A percentile compares a stretch with the other conserved stretches of the same genome.
These are phyloP conservation scores for Pestalotiopsis sp. DNA, from an alignment of 2,329 filamentous ascomycete species.

Conservation along the genomic window DNA sequence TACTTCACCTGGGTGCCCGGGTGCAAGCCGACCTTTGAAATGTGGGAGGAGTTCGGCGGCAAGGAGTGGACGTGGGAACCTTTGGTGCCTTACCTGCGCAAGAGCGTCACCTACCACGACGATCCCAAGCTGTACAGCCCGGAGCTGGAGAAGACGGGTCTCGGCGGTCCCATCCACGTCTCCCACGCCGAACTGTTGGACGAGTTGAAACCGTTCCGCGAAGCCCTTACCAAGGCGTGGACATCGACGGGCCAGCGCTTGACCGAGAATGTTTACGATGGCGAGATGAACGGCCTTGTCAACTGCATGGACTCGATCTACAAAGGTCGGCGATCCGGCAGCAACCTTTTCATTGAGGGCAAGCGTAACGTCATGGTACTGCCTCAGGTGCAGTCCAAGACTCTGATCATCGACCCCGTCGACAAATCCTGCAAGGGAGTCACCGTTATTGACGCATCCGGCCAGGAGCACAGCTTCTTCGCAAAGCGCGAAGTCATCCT, in stretches of 20 bases:
- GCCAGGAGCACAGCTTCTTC: slow-evolving; percentile 42
- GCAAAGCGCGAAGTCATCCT: slow-evolving; percentile 51
- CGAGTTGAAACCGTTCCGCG: slow-evolving; percentile 51
- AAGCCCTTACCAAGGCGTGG: slow-evolving; percentile 52
- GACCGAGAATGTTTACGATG: slow-evolving; percentile 56
- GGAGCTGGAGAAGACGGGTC: slow-evolving; percentile 42
- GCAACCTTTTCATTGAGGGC: slow-evolving; percentile 49
- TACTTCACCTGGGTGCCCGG: slow-evolving; percentile 66
- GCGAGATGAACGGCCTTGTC: slow-evolving; percentile 52
- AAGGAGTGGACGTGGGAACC: slow-evolving; percentile 63
- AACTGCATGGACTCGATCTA: slow-evolving; percentile 58
- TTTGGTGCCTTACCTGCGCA: slow-evolving; percentile 51
- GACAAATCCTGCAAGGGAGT: slow-evolving; percentile 43
- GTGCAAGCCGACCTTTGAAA: slow-evolving; percentile 60
- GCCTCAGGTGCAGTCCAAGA: slow-evolving; percentile 48
- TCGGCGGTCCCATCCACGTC: neutral
- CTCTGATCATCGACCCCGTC: slow-evolving; percentile 49
- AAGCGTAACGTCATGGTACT: slow-evolving; percentile 58
- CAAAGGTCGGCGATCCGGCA: slow-evolving; percentile 53
- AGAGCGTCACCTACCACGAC: slow-evolving; percentile 59
- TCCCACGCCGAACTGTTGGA: slow-evolving; percentile 49
- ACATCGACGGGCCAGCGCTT: slow-evolving; percentile 48
- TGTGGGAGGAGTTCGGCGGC: slow-evolving; percentile 71
- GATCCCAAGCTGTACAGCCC: slow-evolving; percentile 44
- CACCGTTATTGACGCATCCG: slow-evolving; percentile 40